Conservation (phyloP, 768 basidiomycete species). For the Artomyces pyxidatus region DNA sequence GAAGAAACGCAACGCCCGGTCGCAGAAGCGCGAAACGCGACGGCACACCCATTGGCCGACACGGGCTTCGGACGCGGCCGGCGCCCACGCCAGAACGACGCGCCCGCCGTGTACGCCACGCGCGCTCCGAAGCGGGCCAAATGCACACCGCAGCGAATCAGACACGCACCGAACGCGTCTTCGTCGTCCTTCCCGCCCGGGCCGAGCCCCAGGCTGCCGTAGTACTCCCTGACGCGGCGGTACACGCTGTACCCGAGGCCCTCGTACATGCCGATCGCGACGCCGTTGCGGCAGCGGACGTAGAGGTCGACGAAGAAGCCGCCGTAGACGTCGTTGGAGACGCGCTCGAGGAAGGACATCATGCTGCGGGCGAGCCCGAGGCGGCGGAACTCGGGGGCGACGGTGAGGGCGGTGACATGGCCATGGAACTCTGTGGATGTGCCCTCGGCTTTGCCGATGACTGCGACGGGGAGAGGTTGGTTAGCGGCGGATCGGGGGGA, state of each 20-base stretch:
- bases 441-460: constrained; percentile 92
- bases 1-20: too few relatives aligned
- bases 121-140: neutral
- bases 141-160: neutral
- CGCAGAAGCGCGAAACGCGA: too few relatives aligned
- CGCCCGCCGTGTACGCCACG: neutral
- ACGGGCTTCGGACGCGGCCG: neutral
- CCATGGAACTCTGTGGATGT: constrained; percentile 73
- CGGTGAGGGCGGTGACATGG: constrained; percentile 91
- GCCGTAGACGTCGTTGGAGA: constrained; percentile 73
- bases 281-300: constrained; percentile 77
- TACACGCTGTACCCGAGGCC: constrained; percentile 90
- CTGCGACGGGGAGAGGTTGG: constrained; percentile 33
- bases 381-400: constrained; percentile 89
- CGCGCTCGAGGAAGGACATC: constrained; percentile 79
- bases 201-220: constrained; percentile 67
- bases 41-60: too few relatives aligned
- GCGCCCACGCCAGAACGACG: neutral
- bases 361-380: constrained; percentile 81
- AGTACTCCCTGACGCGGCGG: constrained; percentile 85
- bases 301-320: constrained; percentile 94
- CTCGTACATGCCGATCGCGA: constrained; percentile 91
- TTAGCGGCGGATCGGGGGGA: neutral
- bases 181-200: constrained; percentile 78
- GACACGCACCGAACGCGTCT: constrained; percentile 77